Percentiles rank a stretch among this genome's conserved stretches.
These are phyloP conservation scores for Penicillium bovifimosum DNA, from an alignment of 495 filamentous ascomycete species.

Conservation along the genomic window DNA sequence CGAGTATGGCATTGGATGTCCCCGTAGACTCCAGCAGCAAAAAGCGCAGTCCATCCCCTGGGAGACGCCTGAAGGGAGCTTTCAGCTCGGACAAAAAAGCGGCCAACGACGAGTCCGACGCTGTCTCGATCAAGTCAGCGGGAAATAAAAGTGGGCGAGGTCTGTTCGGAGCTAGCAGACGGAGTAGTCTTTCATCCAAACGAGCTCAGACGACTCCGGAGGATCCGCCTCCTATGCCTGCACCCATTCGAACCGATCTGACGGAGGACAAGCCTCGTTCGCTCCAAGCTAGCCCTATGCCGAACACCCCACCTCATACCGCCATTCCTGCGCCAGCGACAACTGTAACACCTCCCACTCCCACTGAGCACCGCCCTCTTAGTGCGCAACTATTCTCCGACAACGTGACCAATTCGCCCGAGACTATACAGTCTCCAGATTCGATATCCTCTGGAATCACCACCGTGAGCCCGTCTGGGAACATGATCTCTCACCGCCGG, in stretches of 20 bases:
- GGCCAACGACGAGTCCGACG: constrained; percentile 41
- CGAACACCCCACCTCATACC: constrained; percentile 42
- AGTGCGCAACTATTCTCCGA: constrained; percentile 19
- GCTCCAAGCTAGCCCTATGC: constrained; percentile 23
- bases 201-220: constrained; percentile 29
- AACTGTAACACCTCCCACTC: constrained; percentile 53
- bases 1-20: constrained; percentile 27
- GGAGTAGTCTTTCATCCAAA: constrained; percentile 39
- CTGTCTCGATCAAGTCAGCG: constrained; percentile 33
- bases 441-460: constrained; percentile 29
- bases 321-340: constrained; percentile 42
- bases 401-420: constrained; percentile 32
- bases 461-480: constrained; percentile 52
- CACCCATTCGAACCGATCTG: constrained; percentile 36
- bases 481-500: constrained; percentile 71
- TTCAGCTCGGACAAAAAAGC: constrained; percentile 40
- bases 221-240: constrained; percentile 28
- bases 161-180: constrained; percentile 32
- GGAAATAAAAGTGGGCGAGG: constrained; percentile 25
- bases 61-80: constrained; percentile 42
- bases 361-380: constrained; percentile 29
- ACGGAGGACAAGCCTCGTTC: constrained; percentile 23
- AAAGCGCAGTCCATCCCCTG: constrained; percentile 39
- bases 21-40: constrained; percentile 30
- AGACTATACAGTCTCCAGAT: constrained; percentile 28